phyloP scores from a whole-genome alignment of 2,329 filamentous ascomycete species.

The Colletotrichum sp. region DNA sequence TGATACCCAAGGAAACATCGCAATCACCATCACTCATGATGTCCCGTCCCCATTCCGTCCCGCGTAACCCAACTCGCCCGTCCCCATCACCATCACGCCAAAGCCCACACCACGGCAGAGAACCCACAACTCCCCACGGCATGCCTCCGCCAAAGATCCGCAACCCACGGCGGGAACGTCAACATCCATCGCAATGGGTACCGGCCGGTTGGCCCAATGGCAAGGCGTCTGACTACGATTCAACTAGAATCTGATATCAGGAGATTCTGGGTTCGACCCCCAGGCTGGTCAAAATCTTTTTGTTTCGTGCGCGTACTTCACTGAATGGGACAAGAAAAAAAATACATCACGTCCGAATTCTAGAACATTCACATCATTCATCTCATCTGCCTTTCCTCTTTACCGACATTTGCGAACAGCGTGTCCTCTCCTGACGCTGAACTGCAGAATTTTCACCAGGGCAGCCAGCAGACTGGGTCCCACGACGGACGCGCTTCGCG shows the following conservation, averaged over 20 bases:
- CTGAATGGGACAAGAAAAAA: not conserved
- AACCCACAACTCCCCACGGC: not conserved
- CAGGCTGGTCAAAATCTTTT: constrained; percentile 16
- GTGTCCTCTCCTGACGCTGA: not conserved
- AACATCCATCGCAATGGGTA: not conserved
- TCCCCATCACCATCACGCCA: not conserved
- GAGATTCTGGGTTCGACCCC: constrained; percentile 23
- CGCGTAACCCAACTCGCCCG: not conserved
- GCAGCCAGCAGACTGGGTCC: not conserved
- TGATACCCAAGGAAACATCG: not conserved
- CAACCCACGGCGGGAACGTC: not conserved
- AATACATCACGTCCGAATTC: not conserved
- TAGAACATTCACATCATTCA: not conserved
- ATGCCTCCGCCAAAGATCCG: not conserved
- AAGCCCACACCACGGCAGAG: not conserved
- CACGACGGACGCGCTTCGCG: not conserved
- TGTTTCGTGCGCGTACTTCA: not conserved
- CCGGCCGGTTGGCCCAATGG: constrained; percentile 34
- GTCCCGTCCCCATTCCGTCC: not conserved
- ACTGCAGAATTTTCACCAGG: not conserved
- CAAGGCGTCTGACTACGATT: constrained; percentile 45
- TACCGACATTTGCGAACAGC: not conserved
- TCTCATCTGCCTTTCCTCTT: not conserved
- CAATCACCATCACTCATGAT: not conserved
- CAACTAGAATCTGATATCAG: not conserved